Conservation (phyloP, 495 filamentous ascomycete species). For the Penicillium nucicola region DNA sequence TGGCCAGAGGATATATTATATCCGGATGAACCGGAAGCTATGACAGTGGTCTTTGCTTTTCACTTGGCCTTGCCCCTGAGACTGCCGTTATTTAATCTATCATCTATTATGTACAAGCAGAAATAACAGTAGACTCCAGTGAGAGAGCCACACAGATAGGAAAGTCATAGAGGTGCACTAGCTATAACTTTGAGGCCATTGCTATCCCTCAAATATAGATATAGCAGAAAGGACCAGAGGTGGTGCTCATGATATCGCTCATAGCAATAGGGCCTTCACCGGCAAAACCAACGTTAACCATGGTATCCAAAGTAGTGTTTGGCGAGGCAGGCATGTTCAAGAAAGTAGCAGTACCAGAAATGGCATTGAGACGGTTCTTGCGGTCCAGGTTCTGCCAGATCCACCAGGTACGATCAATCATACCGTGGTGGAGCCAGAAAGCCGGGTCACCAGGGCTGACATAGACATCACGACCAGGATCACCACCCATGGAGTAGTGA, state of each 20-base stretch:
- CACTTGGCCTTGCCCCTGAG: too few species aligned
- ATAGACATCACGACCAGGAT: slow-evolving; percentile 58
- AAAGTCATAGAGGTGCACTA: too few species aligned
- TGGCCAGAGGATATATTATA: too few species aligned
- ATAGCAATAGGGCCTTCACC: slow-evolving; percentile 36
- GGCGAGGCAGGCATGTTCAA: slow-evolving; percentile 48
- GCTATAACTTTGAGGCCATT: background rate
- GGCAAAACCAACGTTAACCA: slow-evolving; percentile 41
- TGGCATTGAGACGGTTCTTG: slow-evolving; percentile 37
- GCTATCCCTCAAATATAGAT: slow-evolving; percentile 37
- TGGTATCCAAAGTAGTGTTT: slow-evolving; percentile 46
- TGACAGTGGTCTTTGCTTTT: too few species aligned
- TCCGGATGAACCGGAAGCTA: too few species aligned
- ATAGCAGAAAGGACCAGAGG: slow-evolving; percentile 56
- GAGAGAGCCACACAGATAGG: too few species aligned
- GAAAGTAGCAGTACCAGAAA: slow-evolving; percentile 56
- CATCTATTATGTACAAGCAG: background rate
- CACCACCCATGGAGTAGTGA: slow-evolving; percentile 62
- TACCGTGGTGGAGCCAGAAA: slow-evolving; percentile 68
- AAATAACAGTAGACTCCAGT: background rate
- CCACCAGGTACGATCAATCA: slow-evolving; percentile 68
- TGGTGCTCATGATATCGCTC: slow-evolving; percentile 46
- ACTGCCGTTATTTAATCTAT: background rate
- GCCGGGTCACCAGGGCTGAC: slow-evolving; percentile 60
- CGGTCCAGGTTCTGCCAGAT: slow-evolving; percentile 65